Evolutionary conservation across 139 green algal genomes (phyloP).

Genomic region (Zygnema cylindricum): DNA sequence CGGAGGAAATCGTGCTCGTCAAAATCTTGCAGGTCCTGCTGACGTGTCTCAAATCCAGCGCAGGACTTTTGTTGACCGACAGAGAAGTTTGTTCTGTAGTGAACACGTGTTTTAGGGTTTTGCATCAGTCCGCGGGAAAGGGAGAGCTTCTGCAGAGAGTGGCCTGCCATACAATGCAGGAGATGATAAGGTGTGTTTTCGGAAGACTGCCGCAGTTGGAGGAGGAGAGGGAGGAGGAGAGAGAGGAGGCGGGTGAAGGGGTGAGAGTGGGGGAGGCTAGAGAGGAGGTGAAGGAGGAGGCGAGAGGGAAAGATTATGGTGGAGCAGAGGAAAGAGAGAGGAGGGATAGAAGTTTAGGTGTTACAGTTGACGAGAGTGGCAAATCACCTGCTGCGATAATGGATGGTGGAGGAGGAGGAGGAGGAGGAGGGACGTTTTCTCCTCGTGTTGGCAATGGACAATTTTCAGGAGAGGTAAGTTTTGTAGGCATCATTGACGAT

Average conservation of each 20-base stretch:
- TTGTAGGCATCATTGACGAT: not conserved
- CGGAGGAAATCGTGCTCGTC: slow-evolving; percentile 94
- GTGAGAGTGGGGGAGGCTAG: not conserved
- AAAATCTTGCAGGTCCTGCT: slow-evolving; percentile 91
- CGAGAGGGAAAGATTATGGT: not conserved
- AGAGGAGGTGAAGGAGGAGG: not conserved
- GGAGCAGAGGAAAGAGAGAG: not conserved
- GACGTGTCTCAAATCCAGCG: slow-evolving; percentile 68
- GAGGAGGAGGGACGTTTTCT: not conserved
- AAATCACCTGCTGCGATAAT: not conserved
- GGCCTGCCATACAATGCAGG: slow-evolving; percentile 56
- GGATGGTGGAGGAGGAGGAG: not conserved
- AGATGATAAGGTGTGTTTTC: slow-evolving; percentile 60
- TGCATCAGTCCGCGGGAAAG: slow-evolving; percentile 75
- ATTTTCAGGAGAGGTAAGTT: not conserved
- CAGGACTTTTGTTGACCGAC: slow-evolving; percentile 69
- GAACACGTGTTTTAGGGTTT: slow-evolving; percentile 83
- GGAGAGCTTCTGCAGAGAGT: slow-evolving; percentile 60
- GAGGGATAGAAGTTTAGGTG: no score
- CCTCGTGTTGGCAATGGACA: not conserved
- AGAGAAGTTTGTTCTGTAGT: slow-evolving; percentile 80
- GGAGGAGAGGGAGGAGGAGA: not conserved
- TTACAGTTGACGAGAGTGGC: not conserved
- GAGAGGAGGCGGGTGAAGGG: not conserved
- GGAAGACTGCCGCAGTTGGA: slow-evolving; percentile 14